Conservation (phyloP, 1,139 yeast species). For the Sugiyamaella xylanicola region DNA sequence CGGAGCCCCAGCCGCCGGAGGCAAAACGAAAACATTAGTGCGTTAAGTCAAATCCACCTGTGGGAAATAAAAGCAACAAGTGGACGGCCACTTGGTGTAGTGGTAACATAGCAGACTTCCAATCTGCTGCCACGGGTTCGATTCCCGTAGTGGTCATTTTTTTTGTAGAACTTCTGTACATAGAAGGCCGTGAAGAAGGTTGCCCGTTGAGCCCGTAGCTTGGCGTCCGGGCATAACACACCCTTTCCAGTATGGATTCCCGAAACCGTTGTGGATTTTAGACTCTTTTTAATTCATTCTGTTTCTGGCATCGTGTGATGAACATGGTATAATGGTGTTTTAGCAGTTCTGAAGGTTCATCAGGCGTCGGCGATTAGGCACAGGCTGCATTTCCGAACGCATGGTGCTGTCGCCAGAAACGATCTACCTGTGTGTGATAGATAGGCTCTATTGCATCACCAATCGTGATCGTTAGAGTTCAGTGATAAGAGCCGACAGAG, state of each 20-base stretch:
- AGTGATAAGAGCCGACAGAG: too few relatives aligned
- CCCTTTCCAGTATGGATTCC: not conserved
- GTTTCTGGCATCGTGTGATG: not conserved
- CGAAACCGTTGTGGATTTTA: not conserved
- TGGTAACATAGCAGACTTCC: constrained; percentile 10
- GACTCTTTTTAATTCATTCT: too few relatives aligned
- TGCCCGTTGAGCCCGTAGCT: not conserved
- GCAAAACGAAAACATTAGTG: too few relatives aligned
- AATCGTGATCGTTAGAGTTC: too few relatives aligned
- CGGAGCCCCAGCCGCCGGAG: constrained; percentile 3
- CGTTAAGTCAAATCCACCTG: not conserved
- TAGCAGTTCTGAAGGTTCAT: too few relatives aligned
- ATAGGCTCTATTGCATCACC: not conserved
- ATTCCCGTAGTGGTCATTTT: constrained; percentile 8
- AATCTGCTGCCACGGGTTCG: constrained; percentile 11
- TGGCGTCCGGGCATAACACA: not conserved
- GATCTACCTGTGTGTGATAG: not conserved
- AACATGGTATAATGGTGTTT: too few relatives aligned
- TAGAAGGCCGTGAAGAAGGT: not conserved
- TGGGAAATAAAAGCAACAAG: not conserved
- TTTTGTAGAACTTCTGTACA: not conserved
- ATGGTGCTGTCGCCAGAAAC: not conserved
- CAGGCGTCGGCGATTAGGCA: not conserved
- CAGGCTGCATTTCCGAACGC: not conserved
- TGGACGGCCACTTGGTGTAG: constrained; percentile 5